Evolutionary conservation across 2,329 filamentous ascomycete species (phyloP).

Genomic region (Talaromyces sp.): DNA sequence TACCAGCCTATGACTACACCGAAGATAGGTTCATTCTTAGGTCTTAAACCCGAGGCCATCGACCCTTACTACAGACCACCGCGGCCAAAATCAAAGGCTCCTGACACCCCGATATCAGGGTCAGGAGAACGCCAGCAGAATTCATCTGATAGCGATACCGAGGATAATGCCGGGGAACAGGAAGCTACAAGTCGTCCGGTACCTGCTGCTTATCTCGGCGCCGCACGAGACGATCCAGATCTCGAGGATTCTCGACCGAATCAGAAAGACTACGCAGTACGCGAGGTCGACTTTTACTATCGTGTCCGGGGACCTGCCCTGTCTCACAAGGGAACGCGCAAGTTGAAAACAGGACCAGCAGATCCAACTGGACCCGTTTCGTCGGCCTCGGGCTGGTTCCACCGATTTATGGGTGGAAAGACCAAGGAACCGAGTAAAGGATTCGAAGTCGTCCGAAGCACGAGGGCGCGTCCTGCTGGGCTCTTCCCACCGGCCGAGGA

Average conservation of each 20-base stretch:
- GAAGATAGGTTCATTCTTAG: constrained; percentile 38
- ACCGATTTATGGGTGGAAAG: constrained; percentile 72
- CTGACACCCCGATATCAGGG: constrained; percentile 21
- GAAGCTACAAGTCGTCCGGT: constrained; percentile 42
- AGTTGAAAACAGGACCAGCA: constrained; percentile 86
- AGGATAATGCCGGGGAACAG: constrained; percentile 23
- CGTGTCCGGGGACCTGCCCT: constrained; percentile 83
- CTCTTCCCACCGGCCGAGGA: constrained; percentile 47
- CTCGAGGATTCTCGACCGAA: constrained; percentile 46
- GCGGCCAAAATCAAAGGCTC: constrained; percentile 62
- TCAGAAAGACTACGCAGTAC: constrained; percentile 82
- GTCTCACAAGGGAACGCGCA: constrained; percentile 74
- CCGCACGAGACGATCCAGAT: constrained; percentile 52
- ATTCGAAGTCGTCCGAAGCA: constrained; percentile 91
- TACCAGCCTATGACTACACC: constrained; percentile 44
- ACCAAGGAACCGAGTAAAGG: constrained; percentile 94
- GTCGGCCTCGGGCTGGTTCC: constrained; percentile 85
- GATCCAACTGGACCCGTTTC: constrained; percentile 90
- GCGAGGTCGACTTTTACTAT: constrained; percentile 97
- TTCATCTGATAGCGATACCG: constrained; percentile 26
- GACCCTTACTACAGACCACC: constrained; percentile 91
- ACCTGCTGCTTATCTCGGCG: constrained; percentile 52
- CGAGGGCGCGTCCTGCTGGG: constrained; percentile 77
- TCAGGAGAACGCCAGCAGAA: constrained; percentile 36
- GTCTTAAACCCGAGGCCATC: constrained; percentile 40